Evolutionary conservation across 192 early-diverging fungal genomes (phyloP).

Genomic region (Lobosporangium transversale): DNA sequence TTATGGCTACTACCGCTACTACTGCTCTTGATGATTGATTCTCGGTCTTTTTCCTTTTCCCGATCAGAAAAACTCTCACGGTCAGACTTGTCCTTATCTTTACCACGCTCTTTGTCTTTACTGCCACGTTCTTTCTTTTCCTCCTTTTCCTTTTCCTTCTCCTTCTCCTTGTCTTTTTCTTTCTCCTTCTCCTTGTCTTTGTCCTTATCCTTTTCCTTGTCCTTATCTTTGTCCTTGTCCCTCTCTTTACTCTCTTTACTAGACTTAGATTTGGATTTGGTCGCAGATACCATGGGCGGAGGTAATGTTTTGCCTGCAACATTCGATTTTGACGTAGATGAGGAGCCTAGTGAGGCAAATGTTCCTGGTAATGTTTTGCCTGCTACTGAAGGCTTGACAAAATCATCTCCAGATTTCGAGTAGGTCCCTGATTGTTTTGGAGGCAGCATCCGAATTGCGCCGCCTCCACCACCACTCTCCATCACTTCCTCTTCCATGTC

Average conservation of each 20-base stretch:
- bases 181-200: constrained; percentile 16
- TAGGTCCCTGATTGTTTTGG: constrained; percentile 11
- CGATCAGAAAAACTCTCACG: constrained; percentile 22
- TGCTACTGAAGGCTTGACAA: constrained; percentile 5
- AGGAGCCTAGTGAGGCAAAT: not conserved
- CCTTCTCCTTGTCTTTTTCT: constrained; percentile 17
- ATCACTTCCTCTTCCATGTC: constrained; percentile 52
- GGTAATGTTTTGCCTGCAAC: constrained; percentile 34
- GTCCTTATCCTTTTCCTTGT: constrained; percentile 33
- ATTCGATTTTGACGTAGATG: constrained; percentile 15
- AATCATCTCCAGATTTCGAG: constrained; percentile 15
- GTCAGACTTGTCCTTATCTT: constrained; percentile 34
- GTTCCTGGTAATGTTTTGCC: constrained; percentile 36
- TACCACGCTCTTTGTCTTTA: constrained; percentile 39
- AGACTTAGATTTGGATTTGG: constrained; percentile 47
- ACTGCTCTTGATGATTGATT: constrained; percentile 18
- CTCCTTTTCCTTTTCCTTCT: constrained; percentile 21
- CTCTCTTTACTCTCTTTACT: constrained; percentile 25
- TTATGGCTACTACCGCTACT: constrained; percentile 19
- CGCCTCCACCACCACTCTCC: constrained; percentile 43
- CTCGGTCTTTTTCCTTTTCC: constrained; percentile 44
- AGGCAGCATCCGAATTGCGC: constrained; percentile 29
- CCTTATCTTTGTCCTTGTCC: constrained; percentile 26
- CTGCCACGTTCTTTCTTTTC: constrained; percentile 17
- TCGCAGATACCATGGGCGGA: not conserved